phyloP scores from a whole-genome alignment of 352 stramenopile species.

The Blastocystis sp. region DNA sequence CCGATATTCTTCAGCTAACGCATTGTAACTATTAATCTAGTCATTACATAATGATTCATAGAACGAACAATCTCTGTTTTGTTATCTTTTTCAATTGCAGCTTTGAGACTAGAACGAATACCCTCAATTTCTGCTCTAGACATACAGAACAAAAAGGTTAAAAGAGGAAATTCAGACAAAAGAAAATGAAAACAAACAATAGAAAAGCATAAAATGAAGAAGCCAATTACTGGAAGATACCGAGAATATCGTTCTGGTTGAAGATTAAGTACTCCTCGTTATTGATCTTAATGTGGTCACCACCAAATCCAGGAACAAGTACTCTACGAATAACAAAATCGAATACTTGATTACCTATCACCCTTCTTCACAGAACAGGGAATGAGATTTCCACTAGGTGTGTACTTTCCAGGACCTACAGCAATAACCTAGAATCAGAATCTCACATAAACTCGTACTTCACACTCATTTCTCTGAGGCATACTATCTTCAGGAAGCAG shows the following conservation, averaged over 20 bases:
- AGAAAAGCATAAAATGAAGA: conserved; percentile 1
- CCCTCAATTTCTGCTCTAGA: conserved; percentile 27
- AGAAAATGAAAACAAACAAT: conserved; percentile 48
- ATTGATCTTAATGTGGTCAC: conserved; percentile 62
- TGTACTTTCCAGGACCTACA: conserved; percentile 62
- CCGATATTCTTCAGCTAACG: conserved; percentile 35
- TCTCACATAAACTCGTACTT: background rate
- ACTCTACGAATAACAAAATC: conserved; percentile 2
- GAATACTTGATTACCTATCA: conserved; percentile 23
- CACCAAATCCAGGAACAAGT: conserved; percentile 64
- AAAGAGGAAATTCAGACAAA: background rate
- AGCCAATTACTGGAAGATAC: conserved; percentile 54
- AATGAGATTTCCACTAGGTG: conserved; percentile 59
- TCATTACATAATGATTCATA: background rate
- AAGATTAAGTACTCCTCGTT: conserved; percentile 64
- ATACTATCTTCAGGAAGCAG: conserved; percentile 62
- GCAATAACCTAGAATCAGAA: conserved; percentile 57
- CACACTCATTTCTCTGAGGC: conserved; percentile 58
- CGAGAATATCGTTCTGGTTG: conserved; percentile 64
- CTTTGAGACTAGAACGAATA: background rate
- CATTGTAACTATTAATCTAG: conserved; percentile 53
- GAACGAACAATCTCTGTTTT: background rate
- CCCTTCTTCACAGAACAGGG: conserved; percentile 62
- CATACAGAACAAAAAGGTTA: background rate
- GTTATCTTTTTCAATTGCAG: background rate